phyloP scores from a whole-genome alignment of 192 early-diverging fungal genomes.

The Coemansia sp. region DNA sequence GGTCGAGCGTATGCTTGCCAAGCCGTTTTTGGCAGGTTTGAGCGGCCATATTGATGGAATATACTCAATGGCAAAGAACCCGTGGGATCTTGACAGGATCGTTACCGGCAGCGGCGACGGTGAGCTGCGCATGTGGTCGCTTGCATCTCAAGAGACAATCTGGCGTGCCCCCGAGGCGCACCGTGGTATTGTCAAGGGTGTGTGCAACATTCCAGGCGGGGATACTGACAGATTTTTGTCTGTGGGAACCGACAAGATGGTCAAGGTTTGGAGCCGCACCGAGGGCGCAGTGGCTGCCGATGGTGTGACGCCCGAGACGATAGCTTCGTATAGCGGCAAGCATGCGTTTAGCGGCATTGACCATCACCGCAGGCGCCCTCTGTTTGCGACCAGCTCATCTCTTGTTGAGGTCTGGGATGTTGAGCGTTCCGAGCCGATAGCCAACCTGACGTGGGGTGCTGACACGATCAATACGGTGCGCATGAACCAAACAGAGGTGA shows the following conservation, averaged over 20 bases:
- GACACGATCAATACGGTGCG: slow-evolving; percentile 93
- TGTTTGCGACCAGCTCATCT: slow-evolving; percentile 88
- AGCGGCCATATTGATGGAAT: slow-evolving; percentile 94
- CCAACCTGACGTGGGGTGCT: slow-evolving; percentile 85
- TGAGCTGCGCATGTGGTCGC: slow-evolving; percentile 89
- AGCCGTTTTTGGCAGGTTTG: slow-evolving; percentile 91
- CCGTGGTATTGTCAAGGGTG: slow-evolving; percentile 83
- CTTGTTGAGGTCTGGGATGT: slow-evolving; percentile 95
- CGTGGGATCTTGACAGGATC: slow-evolving; percentile 75
- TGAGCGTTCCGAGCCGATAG: slow-evolving; percentile 73
- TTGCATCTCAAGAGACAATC: slow-evolving; percentile 68
- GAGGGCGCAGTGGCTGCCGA: slow-evolving; percentile 32
- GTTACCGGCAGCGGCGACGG: slow-evolving; percentile 94
- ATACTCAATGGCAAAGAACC: slow-evolving; percentile 93
- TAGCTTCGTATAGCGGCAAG: slow-evolving; percentile 77
- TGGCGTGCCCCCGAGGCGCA: slow-evolving; percentile 78
- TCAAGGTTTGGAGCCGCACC: slow-evolving; percentile 86
- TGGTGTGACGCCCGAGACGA: slow-evolving; percentile 49
- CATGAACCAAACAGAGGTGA: slow-evolving; percentile 97
- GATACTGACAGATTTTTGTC: slow-evolving; percentile 72
- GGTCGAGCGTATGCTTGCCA: slow-evolving; percentile 93
- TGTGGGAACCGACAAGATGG: slow-evolving; percentile 91
- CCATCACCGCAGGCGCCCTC: slow-evolving; percentile 79
- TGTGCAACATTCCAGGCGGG: slow-evolving; percentile 66
- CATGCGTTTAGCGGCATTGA: slow-evolving; percentile 81